A percentile compares a stretch with the other conserved stretches of the same genome.
These are phyloP conservation scores for Brasenia schreberi DNA, from an alignment of 164 flowering plant species.

Conservation along the genomic window DNA sequence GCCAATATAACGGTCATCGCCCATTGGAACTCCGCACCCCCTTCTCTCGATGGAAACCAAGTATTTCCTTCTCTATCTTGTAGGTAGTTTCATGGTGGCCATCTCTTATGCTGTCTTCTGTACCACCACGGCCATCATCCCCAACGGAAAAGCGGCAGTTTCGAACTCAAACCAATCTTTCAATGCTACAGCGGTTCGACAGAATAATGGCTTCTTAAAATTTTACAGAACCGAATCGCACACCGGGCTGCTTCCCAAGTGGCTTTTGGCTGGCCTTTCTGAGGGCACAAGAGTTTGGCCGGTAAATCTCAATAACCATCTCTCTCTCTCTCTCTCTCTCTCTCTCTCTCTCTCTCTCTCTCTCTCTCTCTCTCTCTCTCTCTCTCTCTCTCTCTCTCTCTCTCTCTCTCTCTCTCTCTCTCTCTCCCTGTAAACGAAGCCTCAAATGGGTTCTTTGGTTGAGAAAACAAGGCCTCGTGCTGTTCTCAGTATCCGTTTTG, in stretches of 20 bases:
- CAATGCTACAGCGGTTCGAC: not conserved
- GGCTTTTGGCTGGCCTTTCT: too few relatives aligned
- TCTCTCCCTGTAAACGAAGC: too few relatives aligned
- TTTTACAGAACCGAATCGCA: not conserved
- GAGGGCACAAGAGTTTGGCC: conserved; percentile 43
- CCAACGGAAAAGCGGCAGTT: not conserved
- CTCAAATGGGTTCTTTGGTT: too few relatives aligned
- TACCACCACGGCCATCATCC: not conserved
- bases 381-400: not conserved
- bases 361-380: conserved; percentile 2
- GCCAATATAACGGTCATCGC: too few relatives aligned
- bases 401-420: conserved; percentile 1
- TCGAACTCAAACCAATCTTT: not conserved
- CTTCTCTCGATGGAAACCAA: conserved; percentile 2
- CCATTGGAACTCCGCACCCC: not conserved
- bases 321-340: conserved; percentile 1
- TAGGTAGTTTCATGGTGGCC: conserved; percentile 4
- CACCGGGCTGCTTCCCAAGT: not conserved
- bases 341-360: not conserved
- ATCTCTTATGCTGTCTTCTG: conserved; percentile 16
- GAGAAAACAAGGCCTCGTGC: too few relatives aligned
- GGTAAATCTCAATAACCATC: conserved; percentile 21
- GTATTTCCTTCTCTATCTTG: conserved; percentile 6
- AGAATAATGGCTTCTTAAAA: not conserved
- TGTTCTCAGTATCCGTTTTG: too few relatives aligned